Base-by-base conservation (phyloP, 768 basidiomycete genomes). In the Phylloporus scabripes region DNA sequence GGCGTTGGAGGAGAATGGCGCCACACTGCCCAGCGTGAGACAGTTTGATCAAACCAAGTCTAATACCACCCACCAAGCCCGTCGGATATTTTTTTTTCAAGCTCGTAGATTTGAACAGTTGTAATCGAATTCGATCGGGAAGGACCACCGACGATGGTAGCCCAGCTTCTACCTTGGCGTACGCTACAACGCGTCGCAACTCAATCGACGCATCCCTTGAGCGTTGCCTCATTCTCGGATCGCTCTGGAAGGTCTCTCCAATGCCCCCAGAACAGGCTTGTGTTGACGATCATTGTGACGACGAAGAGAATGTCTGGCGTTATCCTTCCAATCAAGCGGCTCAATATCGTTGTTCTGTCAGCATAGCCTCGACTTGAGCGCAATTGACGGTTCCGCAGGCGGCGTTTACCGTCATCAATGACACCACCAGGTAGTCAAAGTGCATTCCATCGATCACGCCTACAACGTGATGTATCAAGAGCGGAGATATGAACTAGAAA, bases 121-220 rank as follows among this genome's bases (percentile, higher is more conserved):
- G 48, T 21, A 15, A 29, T 20, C 45, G 28, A 36, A 36, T 52
- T 45, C n/a, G 45, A 52, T 7, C 24, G 24, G 7, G 53, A 60
- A 49, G 39, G 29, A 2, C 24, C 10, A 36, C 32, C 18, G 36
- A 29, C 2, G 21, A 18, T 20, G 42, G 5, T 43, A 17, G 15
- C 24, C 17, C 29, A 21, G 10, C 18, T 42, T 31, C 42, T 31
- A 5, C 5, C n/a, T 31, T 20, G 15, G 20, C 21, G 11, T 28
- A 10, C 44, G 44, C 57, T 50, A 56, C 56, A 18, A 11, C 10
- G 18, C 43, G n/a, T 28, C 42, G 56, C 56, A 29, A 54, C 48
- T 48, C 31, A 41, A 45, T 40, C 32, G 29, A 44, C 37, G 15
- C 29, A 39, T 38, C 44, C 14, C 20, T 33, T 15, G 21, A 15